Conservation (phyloP, 2,329 filamentous ascomycete genomes). For the Calonectria fujianensis region DNA sequence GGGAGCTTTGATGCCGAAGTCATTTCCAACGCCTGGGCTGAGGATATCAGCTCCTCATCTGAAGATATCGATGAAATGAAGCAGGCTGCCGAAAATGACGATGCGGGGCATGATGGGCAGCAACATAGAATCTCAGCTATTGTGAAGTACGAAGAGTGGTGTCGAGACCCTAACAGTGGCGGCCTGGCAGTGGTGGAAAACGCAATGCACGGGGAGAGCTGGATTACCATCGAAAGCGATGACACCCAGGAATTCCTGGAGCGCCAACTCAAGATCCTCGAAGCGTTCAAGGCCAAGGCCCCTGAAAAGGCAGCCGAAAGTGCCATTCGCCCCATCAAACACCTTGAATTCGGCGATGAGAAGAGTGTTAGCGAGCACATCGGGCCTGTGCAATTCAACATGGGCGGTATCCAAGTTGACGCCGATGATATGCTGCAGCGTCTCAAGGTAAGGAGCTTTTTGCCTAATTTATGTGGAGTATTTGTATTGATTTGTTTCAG, state of each 20-base stretch:
- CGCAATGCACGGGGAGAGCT: conserved; percentile 61
- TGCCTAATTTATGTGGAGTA: background rate
- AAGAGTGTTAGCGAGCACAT: conserved; percentile 84
- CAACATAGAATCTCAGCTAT: conserved; percentile 76
- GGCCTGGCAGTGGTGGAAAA: conserved; percentile 66
- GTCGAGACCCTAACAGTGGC: conserved; percentile 83
- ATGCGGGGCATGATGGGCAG: conserved; percentile 46
- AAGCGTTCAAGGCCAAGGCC: conserved; percentile 75
- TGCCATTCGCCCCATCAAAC: conserved; percentile 49
- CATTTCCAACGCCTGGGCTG: conserved; percentile 88
- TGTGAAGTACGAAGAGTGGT: conserved; percentile 85
- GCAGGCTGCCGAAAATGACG: conserved; percentile 50
- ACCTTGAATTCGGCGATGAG: conserved; percentile 62
- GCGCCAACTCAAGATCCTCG: conserved; percentile 84
- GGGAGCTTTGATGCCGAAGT: conserved; percentile 95
- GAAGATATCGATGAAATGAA: conserved; percentile 54
- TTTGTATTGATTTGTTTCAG: conserved; percentile 59
- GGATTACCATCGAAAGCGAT: conserved; percentile 63
- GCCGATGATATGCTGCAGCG: conserved; percentile 94
- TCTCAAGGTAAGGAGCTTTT: conserved; percentile 79
- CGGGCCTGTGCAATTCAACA: conserved; percentile 97
- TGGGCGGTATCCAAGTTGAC: conserved; percentile 97
- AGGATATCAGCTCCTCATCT: conserved; percentile 81
- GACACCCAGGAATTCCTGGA: conserved; percentile 87
- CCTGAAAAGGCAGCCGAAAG: conserved; percentile 65